Conservation (phyloP, 495 filamentous ascomycete species). For the Aspergillus saccharolyticus region DNA sequence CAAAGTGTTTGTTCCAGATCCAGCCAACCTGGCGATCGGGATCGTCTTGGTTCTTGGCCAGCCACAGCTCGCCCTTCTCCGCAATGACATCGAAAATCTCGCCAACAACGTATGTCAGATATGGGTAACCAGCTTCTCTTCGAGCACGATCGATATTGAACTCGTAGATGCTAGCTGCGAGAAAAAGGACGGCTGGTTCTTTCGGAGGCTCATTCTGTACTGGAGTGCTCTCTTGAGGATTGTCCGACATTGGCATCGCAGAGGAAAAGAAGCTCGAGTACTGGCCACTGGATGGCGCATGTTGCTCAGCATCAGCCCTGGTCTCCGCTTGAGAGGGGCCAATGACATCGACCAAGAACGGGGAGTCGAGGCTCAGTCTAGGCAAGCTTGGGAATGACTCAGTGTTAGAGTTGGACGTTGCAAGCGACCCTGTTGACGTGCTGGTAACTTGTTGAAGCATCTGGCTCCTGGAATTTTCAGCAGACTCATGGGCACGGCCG, state of each 20-base stretch:
- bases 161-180: constrained; percentile 90
- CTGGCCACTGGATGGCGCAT: constrained; percentile 29
- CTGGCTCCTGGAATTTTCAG: constrained; percentile 24
- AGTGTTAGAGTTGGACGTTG: constrained; percentile 16
- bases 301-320: constrained; percentile 18
- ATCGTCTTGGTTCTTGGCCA: constrained; percentile 96
- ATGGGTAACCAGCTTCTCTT: constrained; percentile 90
- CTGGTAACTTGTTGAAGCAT: constrained; percentile 30
- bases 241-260: constrained; percentile 76
- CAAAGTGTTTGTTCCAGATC: constrained; percentile 99
- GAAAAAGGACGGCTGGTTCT: constrained; percentile 62
- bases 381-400: constrained; percentile 39
- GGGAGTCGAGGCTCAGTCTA: constrained; percentile 39
- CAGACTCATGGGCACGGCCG: constrained; percentile 20
- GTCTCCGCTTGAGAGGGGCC: constrained; percentile 14
- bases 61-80: constrained; percentile 96
- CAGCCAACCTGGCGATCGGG: constrained; percentile 71
- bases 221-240: constrained; percentile 26
- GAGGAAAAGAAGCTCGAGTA: constrained; percentile 76
- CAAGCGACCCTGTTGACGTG: constrained; percentile 10
- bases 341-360: constrained; percentile 38
- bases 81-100: constrained; percentile 91
- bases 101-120: constrained; percentile 88
- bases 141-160: constrained; percentile 94
- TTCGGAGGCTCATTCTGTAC: constrained; percentile 23